phyloP scores from a whole-genome alignment of 768 basidiomycete species.

The Kwoniella heveanensis region DNA sequence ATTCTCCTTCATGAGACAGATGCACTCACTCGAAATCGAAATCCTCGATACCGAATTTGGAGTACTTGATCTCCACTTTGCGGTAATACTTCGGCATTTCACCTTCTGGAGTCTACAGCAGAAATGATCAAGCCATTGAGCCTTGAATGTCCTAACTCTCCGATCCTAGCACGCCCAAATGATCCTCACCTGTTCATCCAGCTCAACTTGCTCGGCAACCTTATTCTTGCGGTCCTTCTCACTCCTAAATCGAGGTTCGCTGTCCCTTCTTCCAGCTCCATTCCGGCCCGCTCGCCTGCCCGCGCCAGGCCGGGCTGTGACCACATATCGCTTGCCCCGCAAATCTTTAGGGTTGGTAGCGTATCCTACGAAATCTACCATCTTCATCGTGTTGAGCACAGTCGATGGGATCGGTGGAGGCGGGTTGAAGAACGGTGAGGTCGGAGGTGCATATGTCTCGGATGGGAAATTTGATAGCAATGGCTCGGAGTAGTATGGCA shows the following conservation, averaged over 20 bases:
- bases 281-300: conserved; percentile 35
- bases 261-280: conserved; percentile 56
- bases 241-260: conserved; percentile 69
- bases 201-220: conserved; percentile 5
- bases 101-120: conserved; percentile 19
- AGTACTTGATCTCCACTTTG: conserved; percentile 95
- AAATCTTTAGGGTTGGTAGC: conserved; percentile 84
- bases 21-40: conserved; percentile 94
- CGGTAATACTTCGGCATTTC: conserved; percentile 76
- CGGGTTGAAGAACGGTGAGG: conserved; percentile 64
- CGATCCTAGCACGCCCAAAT: too few species aligned
- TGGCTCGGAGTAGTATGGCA: conserved; percentile 75
- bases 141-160: too few species aligned
- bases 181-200: conserved; percentile 43
- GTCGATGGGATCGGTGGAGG: conserved; percentile 77
- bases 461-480: conserved; percentile 67
- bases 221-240: conserved; percentile 62
- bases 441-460: conserved; percentile 54
- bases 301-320: conserved; percentile 57
- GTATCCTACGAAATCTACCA: conserved; percentile 86
- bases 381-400: conserved; percentile 75
- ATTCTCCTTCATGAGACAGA: too few species aligned
- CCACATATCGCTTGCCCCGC: conserved; percentile 78
- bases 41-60: conserved; percentile 97
- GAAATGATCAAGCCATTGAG: conserved; percentile 11